These are phyloP conservation scores for Aspergillus ellipticus DNA, from an alignment of 495 filamentous ascomycete genomes.

Conservation along the genomic window DNA sequence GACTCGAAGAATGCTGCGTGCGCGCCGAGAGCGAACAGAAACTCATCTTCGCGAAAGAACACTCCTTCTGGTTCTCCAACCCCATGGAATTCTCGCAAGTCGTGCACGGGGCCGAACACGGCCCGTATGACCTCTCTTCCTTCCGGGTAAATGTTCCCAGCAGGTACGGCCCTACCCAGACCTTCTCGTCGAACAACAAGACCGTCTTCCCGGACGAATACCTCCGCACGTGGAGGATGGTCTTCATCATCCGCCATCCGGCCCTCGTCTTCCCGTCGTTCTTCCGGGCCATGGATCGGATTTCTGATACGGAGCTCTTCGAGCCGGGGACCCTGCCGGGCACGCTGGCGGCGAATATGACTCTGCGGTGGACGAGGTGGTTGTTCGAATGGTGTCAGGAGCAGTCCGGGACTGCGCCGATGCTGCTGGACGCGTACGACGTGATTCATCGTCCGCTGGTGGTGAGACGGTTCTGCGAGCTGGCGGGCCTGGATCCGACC, in stretches of 20 bases:
- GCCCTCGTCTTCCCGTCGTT: conserved; percentile 30
- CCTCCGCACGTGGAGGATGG: conserved; percentile 24
- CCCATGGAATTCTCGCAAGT: neutral
- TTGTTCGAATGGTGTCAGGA: conserved; percentile 27
- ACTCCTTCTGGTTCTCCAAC: conserved; percentile 17
- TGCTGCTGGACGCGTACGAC: conserved; percentile 40
- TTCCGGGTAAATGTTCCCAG: neutral
- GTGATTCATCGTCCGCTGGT: conserved; percentile 25
- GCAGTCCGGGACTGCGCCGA: conserved; percentile 11
- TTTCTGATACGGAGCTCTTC: conserved; percentile 12
- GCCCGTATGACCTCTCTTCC: neutral
- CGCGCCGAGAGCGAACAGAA: conserved; percentile 19
- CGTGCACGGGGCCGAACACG: neutral
- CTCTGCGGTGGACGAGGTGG: conserved; percentile 21
- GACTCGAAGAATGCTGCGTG: conserved; percentile 19
- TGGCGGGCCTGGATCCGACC: conserved; percentile 25
- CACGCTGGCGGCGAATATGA: conserved; percentile 12
- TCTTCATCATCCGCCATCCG: conserved; percentile 39
- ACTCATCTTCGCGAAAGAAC: conserved; percentile 35
- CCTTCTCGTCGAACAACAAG: conserved; percentile 24
- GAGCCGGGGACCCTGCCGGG: neutral
- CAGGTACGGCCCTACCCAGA: neutral
- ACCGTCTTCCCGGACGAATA: conserved; percentile 32
- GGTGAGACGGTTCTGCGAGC: conserved; percentile 21
- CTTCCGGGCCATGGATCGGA: conserved; percentile 17